Evolutionary conservation across 2,329 filamentous ascomycete species (phyloP).

Genomic region (Clonostachys rhizophaga): DNA sequence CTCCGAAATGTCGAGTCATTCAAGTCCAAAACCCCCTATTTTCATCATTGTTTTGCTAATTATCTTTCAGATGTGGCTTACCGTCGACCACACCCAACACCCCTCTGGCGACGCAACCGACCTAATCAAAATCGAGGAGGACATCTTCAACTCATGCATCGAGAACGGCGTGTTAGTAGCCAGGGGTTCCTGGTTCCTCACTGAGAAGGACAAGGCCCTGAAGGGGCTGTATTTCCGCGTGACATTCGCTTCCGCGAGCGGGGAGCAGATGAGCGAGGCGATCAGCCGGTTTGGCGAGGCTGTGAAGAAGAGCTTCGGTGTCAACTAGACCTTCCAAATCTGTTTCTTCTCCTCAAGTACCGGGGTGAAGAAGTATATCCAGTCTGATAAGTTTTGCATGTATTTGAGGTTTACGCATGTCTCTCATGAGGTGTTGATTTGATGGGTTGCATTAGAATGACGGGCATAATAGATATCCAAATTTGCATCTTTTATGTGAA

Average conservation of each 20-base stretch:
- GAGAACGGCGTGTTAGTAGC: conserved; percentile 75
- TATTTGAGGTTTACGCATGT: too few species aligned
- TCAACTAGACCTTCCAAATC: conserved; percentile 11
- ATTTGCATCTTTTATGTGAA: not conserved
- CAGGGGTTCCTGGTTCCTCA: conserved; percentile 86
- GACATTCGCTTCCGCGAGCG: conserved; percentile 79
- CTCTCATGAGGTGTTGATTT: too few species aligned
- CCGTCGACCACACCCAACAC: conserved; percentile 62
- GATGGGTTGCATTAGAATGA: too few species aligned
- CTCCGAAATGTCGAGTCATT: not conserved
- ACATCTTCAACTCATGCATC: conserved; percentile 76
- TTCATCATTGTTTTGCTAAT: not conserved
- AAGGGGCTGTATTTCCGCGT: conserved; percentile 79
- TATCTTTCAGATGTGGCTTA: conserved; percentile 61
- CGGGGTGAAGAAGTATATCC: too few species aligned
- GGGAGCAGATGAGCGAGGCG: conserved; percentile 65
- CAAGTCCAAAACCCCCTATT: not conserved
- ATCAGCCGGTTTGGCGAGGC: conserved; percentile 73
- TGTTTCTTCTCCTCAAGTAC: too few species aligned
- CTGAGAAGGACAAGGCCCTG: conserved; percentile 57
- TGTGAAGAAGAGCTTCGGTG: conserved; percentile 53
- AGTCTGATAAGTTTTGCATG: too few species aligned
- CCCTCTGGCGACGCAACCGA: conserved; percentile 49
- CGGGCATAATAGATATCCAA: too few species aligned
- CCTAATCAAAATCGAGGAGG: conserved; percentile 71